Evolutionary conservation across 78 protist species (phyloP).

Genomic region (Dictyostelium purpureum): DNA sequence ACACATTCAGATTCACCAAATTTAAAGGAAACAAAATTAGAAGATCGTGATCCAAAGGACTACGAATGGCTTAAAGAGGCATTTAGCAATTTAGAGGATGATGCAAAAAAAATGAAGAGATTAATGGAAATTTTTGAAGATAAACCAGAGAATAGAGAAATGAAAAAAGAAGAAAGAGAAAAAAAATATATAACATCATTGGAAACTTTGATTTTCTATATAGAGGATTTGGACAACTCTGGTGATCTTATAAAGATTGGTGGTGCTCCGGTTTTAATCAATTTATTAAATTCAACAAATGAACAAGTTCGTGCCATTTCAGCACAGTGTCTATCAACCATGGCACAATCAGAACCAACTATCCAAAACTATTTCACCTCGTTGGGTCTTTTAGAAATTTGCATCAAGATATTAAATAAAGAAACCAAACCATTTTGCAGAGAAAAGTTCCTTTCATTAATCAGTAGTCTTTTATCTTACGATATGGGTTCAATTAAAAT

Average conservation of each 20-base stretch:
- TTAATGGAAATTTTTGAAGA: slow-evolving; percentile 11
- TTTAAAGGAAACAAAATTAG: slow-evolving; percentile 15
- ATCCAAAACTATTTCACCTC: slow-evolving; percentile 33
- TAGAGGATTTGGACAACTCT: slow-evolving; percentile 62
- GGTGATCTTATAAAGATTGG: slow-evolving; percentile 70
- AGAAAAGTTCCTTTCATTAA: slow-evolving; percentile 49
- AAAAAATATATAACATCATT: slow-evolving; percentile 15
- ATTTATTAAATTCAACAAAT: background rate
- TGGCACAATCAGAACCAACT: slow-evolving; percentile 34
- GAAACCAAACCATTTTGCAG: slow-evolving; percentile 12
- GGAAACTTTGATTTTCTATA: slow-evolving; percentile 13
- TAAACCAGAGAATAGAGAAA: background rate
- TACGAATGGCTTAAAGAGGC: slow-evolving; percentile 66
- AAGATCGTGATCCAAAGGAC: slow-evolving; percentile 57
- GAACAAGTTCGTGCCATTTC: background rate
- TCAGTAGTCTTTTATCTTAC: slow-evolving; percentile 26
- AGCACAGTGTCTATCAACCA: slow-evolving; percentile 33
- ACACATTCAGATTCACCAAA: slow-evolving; percentile 79
- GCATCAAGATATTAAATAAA: background rate
- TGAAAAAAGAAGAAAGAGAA: background rate
- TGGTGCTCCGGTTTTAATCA: slow-evolving; percentile 28
- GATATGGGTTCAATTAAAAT: background rate
- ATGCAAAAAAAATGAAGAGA: slow-evolving; percentile 67
- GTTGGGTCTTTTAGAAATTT: slow-evolving; percentile 22
- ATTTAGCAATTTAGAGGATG: slow-evolving; percentile 64